These are phyloP conservation scores for Hypoxylon lienhwacheense DNA, from an alignment of 495 filamentous ascomycete genomes.

Conservation along the genomic window DNA sequence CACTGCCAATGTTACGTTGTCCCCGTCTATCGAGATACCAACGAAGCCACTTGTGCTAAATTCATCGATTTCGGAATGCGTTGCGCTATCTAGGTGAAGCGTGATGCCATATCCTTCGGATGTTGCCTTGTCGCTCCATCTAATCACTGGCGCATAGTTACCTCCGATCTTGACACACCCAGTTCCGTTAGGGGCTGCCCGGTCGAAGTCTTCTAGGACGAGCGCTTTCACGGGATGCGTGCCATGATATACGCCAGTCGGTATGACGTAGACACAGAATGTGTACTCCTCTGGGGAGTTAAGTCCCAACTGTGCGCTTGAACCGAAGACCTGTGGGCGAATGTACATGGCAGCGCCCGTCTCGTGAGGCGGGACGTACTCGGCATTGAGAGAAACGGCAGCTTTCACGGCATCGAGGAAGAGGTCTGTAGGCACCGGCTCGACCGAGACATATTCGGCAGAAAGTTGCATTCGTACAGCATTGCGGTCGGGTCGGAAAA, in stretches of 20 bases:
- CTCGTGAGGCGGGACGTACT: slow-evolving; percentile 80
- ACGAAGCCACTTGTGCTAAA: slow-evolving; percentile 89
- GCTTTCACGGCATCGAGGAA: slow-evolving; percentile 75
- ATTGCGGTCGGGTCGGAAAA: slow-evolving; percentile 82
- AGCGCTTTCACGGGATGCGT: slow-evolving; percentile 76
- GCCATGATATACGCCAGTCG: slow-evolving; percentile 88
- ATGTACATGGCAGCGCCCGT: slow-evolving; percentile 89
- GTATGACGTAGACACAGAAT: slow-evolving; percentile 80
- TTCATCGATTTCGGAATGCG: slow-evolving; percentile 79
- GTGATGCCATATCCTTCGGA: slow-evolving; percentile 80
- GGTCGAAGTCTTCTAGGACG: slow-evolving; percentile 76
- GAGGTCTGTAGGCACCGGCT: slow-evolving; percentile 67
- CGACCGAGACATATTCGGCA: slow-evolving; percentile 76
- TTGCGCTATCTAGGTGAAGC: slow-evolving; percentile 80
- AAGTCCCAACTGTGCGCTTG: slow-evolving; percentile 75
- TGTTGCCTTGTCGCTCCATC: slow-evolving; percentile 74
- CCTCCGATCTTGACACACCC: slow-evolving; percentile 75
- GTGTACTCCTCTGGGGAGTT: slow-evolving; percentile 86
- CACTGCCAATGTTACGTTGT: slow-evolving; percentile 69
- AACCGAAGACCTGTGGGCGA: slow-evolving; percentile 83
- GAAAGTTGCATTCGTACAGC: slow-evolving; percentile 78
- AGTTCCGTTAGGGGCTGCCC: slow-evolving; percentile 71
- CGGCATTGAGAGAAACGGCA: slow-evolving; percentile 82
- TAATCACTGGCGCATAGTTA: slow-evolving; percentile 81
- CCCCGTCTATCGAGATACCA: slow-evolving; percentile 64